Percentiles rank a stretch among this genome's conserved stretches.
These are phyloP conservation scores for Syzygium malaccense DNA, from an alignment of 441 rosid genomes.

Conservation along the genomic window DNA sequence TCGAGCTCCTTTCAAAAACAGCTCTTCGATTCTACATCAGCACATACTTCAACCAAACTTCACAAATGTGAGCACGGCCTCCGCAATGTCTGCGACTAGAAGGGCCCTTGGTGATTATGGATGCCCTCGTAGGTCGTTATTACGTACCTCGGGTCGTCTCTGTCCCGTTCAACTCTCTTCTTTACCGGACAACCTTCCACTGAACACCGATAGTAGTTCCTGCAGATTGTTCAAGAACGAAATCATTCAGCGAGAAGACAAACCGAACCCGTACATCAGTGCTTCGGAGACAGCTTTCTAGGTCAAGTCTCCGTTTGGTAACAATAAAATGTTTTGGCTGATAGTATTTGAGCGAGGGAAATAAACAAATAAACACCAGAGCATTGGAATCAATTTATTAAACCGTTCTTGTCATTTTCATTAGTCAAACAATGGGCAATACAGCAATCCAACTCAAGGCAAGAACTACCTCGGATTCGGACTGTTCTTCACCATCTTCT, in stretches of 20 bases:
- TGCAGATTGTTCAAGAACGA: conserved; percentile 12
- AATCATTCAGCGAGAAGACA: not conserved
- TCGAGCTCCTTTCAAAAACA: not conserved
- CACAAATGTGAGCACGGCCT: not conserved
- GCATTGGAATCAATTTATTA: not conserved
- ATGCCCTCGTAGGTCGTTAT: conserved; percentile 78
- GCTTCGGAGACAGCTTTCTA: not conserved
- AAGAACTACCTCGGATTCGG: conserved; percentile 74
- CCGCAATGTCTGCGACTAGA: not conserved
- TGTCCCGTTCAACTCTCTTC: conserved; percentile 88
- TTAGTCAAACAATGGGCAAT: not conserved
- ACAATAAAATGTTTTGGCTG: not conserved
- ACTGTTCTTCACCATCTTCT: conserved; percentile 94
- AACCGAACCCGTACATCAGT: not conserved
- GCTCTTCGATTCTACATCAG: not conserved
- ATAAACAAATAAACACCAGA: not conserved
- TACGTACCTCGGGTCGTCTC: conserved; percentile 59
- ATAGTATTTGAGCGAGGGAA: not conserved
- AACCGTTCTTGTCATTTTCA: not conserved
- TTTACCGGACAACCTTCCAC: conserved; percentile 70
- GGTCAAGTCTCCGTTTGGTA: not conserved
- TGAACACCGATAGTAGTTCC: conserved; percentile 81
- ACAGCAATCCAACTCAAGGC: not conserved
- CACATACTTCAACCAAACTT: not conserved
- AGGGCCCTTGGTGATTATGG: conserved; percentile 34